Percentiles rank a stretch among this genome's conserved stretches.
Evolutionary conservation across 768 basidiomycete genomes (phyloP).

Genomic region (Psilocybe azurescens): DNA sequence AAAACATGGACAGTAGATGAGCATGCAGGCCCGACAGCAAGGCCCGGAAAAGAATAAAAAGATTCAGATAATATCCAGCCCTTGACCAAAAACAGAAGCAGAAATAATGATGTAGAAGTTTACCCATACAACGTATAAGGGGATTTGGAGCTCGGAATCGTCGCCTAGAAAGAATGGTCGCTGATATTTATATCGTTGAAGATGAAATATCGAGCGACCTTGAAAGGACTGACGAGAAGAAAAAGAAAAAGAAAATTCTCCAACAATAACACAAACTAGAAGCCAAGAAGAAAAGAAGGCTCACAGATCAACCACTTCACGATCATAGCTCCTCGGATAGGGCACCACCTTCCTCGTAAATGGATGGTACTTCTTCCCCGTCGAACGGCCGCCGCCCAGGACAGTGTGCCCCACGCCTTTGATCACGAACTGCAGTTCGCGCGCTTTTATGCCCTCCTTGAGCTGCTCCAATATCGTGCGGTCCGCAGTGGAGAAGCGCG

Average conservation of each 20-base stretch:
- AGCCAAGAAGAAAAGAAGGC: constrained; percentile 33
- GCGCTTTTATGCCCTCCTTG: constrained; percentile 54
- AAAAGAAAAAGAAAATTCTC: neutral
- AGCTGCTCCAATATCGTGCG: constrained; percentile 64
- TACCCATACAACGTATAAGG: no score
- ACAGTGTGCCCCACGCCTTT: constrained; percentile 46
- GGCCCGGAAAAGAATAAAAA: neutral
- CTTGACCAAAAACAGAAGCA: no score
- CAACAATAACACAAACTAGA: constrained; percentile 5
- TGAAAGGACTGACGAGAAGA: neutral
- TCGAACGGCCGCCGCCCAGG: constrained; percentile 31
- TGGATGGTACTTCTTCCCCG: constrained; percentile 62
- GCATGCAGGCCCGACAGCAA: neutral
- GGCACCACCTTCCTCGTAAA: constrained; percentile 57
- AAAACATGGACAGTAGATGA: constrained; percentile 7
- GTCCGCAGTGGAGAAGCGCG: constrained; percentile 64
- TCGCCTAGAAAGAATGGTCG: no score
- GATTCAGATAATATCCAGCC: neutral
- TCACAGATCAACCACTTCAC: constrained; percentile 69
- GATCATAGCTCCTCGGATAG: constrained; percentile 72
- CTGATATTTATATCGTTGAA: no score
- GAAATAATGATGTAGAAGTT: neutral
- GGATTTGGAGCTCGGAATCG: no score
- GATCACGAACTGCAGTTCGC: constrained; percentile 59
- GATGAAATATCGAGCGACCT: neutral